phyloP scores from a whole-genome alignment of 139 green algal genomes.

The Micractinium sp. region DNA sequence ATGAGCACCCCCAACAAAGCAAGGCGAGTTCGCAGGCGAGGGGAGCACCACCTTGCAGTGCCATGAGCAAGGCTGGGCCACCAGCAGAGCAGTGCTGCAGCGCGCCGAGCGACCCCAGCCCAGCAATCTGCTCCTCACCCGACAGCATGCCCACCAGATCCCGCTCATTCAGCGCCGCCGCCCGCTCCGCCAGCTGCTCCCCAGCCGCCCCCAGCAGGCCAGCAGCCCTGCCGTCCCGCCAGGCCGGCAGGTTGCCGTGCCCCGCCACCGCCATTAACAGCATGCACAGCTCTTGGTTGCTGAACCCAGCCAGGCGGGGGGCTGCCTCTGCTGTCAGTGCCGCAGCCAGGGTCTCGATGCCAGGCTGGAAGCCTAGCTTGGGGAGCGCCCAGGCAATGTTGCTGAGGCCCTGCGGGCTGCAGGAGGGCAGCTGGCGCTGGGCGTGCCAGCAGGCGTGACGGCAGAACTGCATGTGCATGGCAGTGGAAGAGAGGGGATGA shows the following conservation, averaged over 20 bases:
- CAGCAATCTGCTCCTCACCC: too few species aligned
- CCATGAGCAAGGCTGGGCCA: too few species aligned
- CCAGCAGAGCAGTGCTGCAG: neutral
- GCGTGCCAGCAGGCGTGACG: neutral
- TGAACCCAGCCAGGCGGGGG: constrained; percentile 1
- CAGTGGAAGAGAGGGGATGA: neutral
- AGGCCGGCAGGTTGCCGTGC: neutral
- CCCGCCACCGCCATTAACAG: neutral
- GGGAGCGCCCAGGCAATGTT: constrained; percentile 27
- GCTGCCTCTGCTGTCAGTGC: neutral
- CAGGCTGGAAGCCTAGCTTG: neutral
- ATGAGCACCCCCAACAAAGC: too few species aligned
- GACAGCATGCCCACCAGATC: neutral
- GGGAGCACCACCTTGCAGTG: too few species aligned
- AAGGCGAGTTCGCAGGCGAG: too few species aligned
- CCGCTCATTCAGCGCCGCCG: neutral
- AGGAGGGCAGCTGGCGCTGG: neutral
- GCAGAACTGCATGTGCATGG: neutral
- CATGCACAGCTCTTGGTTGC: constrained; percentile 17
- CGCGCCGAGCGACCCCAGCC: too few species aligned
- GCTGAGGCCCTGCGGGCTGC: constrained; percentile 19
- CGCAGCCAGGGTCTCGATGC: neutral
- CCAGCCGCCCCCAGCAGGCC: neutral
- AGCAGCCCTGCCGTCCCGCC: neutral
- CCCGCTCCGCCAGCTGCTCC: neutral